Base-by-base conservation (phyloP, 129 eudicot species). In the Tagetes erecta region DNA sequence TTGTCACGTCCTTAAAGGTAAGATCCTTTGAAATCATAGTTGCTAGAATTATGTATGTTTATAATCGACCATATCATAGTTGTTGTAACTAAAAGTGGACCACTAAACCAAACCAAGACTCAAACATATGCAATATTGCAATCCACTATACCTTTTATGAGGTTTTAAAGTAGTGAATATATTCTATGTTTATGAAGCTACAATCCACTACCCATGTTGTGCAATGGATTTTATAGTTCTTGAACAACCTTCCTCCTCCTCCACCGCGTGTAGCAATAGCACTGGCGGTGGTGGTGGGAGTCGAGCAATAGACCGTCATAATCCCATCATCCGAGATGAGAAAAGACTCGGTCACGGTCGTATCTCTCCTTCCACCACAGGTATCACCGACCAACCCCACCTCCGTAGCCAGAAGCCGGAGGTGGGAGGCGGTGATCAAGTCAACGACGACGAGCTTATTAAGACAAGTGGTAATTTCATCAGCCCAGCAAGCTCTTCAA, bases 301-400 rank as follows among this genome's bases (percentile, higher is more conserved):
- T 64, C 93, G 91, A 39, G 92, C 99, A 70, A 88, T 95, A 38
- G 99, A 95, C 86, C 91, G 99, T 2, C 80, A 88, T 82, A 95
- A 95, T 74, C 99, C 97, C 73, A 88, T 95, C 46, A 91, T 95
- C 38, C 76, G 84, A 40, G 97, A 91, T 76, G 81, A 87, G 9
- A 78, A 80, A 49, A 82, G 96, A 69, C 47, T 76, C 38, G 69
- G 70, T 6, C 83, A 45, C 37, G 50, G 71, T 4, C 64, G 73
- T 47, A 64, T 60, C 37, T 31, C 71, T 64, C 73, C 84, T n/a
- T 53, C 91, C 56, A 6, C 81, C 44, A 70, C 74, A 50, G 35
- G 20, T 40, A 57, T 34, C 8, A 40, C 76, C 39, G 67, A 75
- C 57, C 42, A 80, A 33, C 71, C 82, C 44, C 76, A 77, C 31